These are phyloP conservation scores for Didymosphaeria variabile DNA, from an alignment of 2,329 filamentous ascomycete species.

Conservation along the genomic window DNA sequence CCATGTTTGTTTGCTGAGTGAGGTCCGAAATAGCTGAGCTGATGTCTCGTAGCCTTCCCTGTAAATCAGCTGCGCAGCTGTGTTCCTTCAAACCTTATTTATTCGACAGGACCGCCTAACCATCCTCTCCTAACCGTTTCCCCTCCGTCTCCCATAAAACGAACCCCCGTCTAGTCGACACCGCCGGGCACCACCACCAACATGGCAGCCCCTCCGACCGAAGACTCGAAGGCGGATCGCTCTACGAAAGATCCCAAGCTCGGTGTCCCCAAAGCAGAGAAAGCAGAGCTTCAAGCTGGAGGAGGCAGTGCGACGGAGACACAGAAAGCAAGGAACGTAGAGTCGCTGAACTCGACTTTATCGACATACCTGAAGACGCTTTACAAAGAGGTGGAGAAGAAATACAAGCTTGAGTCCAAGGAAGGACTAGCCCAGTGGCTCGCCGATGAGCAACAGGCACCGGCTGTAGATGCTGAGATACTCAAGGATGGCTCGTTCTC, in stretches of 20 bases:
- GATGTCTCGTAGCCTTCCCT: conserved; percentile 1
- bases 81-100: background rate
- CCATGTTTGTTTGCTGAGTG: conserved; percentile 3
- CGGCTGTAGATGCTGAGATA: conserved; percentile 31
- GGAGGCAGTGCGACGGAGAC: conserved; percentile 45
- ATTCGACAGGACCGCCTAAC: background rate
- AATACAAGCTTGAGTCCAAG: conserved; percentile 41
- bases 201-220: conserved; percentile 10
- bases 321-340: conserved; percentile 38
- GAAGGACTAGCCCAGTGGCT: conserved; percentile 45
- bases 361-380: conserved; percentile 38
- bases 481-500: conserved; percentile 43
- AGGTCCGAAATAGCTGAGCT: conserved; percentile 5
- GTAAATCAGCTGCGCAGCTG: background rate
- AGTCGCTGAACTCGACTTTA: conserved; percentile 41
- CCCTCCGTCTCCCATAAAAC: background rate
- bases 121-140: background rate
- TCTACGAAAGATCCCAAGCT: conserved; percentile 38
- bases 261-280: conserved; percentile 40
- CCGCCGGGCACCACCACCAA: conserved; percentile 1
- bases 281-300: conserved; percentile 50
- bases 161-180: background rate
- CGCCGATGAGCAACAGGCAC: conserved; percentile 40
- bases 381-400: conserved; percentile 41
- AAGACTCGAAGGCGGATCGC: conserved; percentile 32